These are phyloP conservation scores for Cyberlindnera petersonii DNA, from an alignment of 805 yeast species.

Conservation along the genomic window DNA sequence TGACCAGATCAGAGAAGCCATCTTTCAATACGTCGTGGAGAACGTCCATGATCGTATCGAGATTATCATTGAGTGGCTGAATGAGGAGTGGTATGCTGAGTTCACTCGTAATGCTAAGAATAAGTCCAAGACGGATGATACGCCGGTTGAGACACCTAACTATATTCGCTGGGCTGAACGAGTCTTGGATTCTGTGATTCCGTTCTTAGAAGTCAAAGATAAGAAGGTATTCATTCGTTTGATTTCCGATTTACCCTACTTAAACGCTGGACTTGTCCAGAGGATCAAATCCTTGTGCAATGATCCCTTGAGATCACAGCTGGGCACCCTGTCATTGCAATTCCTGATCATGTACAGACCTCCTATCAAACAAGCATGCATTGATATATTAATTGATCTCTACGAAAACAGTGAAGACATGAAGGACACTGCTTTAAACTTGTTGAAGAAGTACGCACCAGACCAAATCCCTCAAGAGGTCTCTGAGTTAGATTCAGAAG, in stretches of 20 bases:
- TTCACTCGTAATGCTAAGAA: conserved; percentile 27
- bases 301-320: conserved; percentile 77
- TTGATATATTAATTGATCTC: conserved; percentile 46
- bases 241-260: conserved; percentile 80
- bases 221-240: conserved; percentile 76
- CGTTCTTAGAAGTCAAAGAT: conserved; percentile 79
- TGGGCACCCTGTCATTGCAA: conserved; percentile 81
- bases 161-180: conserved; percentile 70
- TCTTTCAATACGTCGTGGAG: conserved; percentile 68
- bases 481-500: not conserved
- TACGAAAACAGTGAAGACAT: conserved; percentile 47
- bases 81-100: conserved; percentile 88
- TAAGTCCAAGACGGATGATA: conserved; percentile 21
- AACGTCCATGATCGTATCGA: conserved; percentile 73
- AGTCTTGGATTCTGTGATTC: conserved; percentile 73
- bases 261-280: conserved; percentile 57
- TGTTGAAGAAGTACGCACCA: conserved; percentile 41
- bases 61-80: conserved; percentile 83
- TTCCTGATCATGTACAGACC: conserved; percentile 87
- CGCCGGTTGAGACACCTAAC: conserved; percentile 36
- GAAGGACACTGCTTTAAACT: conserved; percentile 41
- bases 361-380: conserved; percentile 58
- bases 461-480: not conserved
- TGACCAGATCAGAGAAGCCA: conserved; percentile 60
- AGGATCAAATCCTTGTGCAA: conserved; percentile 70